Base-by-base conservation (phyloP, 768 basidiomycete genomes). In the Trametes villosa region DNA sequence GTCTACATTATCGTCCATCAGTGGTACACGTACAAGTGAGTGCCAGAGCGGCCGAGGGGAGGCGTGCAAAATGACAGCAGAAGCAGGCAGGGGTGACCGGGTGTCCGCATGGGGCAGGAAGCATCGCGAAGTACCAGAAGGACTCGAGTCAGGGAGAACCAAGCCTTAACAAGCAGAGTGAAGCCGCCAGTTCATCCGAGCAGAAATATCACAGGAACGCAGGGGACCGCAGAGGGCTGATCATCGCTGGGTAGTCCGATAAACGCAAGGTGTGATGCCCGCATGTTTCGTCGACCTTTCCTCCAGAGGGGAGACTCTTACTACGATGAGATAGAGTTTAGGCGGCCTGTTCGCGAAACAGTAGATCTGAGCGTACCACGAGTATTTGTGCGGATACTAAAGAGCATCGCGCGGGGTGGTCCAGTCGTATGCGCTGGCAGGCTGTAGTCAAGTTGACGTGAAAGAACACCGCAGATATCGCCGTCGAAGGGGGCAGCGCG, bases 391-490 rank as follows among this genome's bases (percentile, higher is more conserved):
- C 18, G 30, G 30, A 48, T 29, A 15, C 11, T 26, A 12, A 11
- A 11, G 6, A 3, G 3, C 8, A 12, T 26, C 6, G 46, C 18
- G 46, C 29, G 31, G 46, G 12, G 11, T 7, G 8, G 4, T 11
- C 26, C 24, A 29, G 26, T 17, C 26, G 29, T n/a, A 3, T n/a
- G 18, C 48, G 18, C 31, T 11, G 17, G 11, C 15, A 17, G 3
- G 4, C 4, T 49, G 48, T 22, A 20, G 55, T 57, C 56, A 57
- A 41, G 47, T 41, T 57, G 56, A 57, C 47, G 47, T 57, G 56
- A 49, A 45, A 42, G 47, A 57, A 30, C 46, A 40, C 40, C 55
- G 55, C 34, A 57, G 26, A 36, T 41, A 50, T 57, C 40, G 47
- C 56, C 56, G 56, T 17, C 33, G 48, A 36, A 57, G 45, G 26